These are phyloP conservation scores for Lepraria neglecta DNA, from an alignment of 495 filamentous ascomycete genomes.

Conservation along the genomic window DNA sequence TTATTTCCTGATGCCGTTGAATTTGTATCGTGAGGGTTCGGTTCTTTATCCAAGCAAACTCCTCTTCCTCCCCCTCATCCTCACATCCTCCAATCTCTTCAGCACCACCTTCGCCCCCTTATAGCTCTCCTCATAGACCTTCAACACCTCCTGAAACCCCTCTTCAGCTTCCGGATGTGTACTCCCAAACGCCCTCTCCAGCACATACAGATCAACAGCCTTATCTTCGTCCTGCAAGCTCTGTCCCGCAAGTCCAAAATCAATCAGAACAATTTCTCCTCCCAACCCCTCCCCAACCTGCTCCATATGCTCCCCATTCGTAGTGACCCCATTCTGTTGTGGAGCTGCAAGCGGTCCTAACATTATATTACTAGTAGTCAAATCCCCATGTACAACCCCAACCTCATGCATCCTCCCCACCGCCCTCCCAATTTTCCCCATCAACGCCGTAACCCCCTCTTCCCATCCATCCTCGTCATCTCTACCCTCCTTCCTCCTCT, in stretches of 20 bases:
- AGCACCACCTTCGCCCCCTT: constrained; percentile 56
- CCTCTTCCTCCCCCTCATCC: constrained; percentile 92
- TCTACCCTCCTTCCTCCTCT: constrained; percentile 35
- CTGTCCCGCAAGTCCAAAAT: constrained; percentile 87
- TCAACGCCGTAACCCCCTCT: constrained; percentile 48
- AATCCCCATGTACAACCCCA: constrained; percentile 87
- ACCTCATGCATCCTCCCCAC: constrained; percentile 75
- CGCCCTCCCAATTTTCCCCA: constrained; percentile 64
- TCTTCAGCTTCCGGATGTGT: constrained; percentile 84
- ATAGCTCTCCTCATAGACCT: constrained; percentile 54
- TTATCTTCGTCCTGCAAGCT: constrained; percentile 83
- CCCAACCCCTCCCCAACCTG: constrained; percentile 38
- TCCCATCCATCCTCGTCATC: constrained; percentile 35
- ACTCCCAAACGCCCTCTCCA: constrained; percentile 92
- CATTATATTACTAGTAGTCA: constrained; percentile 98
- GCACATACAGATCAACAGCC: constrained; percentile 93
- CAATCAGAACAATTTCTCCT: constrained; percentile 84
- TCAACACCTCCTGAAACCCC: constrained; percentile 60
- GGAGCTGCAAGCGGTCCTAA: constrained; percentile 38
- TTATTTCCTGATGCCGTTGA: too few relatives aligned
- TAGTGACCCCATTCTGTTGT: constrained; percentile 1
- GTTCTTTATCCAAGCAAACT: constrained; percentile 76
- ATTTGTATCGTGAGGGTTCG: too few relatives aligned
- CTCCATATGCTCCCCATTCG: constrained; percentile 24
- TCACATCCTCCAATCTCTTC: constrained; percentile 82